Conservation (phyloP, 768 basidiomycete genomes). For the Lanmaoa pseudosensibilis region DNA sequence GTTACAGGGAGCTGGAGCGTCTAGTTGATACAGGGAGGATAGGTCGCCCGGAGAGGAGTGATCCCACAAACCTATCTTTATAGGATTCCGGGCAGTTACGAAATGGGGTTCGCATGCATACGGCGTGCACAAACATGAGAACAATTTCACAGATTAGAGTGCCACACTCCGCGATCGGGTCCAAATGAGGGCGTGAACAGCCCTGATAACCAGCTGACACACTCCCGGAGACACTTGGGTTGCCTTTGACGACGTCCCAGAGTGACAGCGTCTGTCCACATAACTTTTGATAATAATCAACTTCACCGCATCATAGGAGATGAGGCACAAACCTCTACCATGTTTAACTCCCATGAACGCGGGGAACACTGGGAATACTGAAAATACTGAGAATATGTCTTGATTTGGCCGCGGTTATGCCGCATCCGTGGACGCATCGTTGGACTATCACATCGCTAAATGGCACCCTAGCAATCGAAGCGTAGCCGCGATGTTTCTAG, state of each 20-base stretch:
- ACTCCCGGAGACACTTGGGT: background rate
- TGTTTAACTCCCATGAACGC: background rate
- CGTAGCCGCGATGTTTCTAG: background rate
- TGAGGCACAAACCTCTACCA: background rate
- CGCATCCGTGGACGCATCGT: background rate
- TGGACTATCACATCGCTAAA: background rate
- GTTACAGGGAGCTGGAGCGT: background rate
- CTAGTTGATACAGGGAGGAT: constrained; percentile 5
- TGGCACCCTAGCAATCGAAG: background rate
- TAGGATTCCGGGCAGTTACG: constrained; percentile 9
- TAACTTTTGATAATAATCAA: background rate
- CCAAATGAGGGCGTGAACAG: background rate
- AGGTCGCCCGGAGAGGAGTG: background rate
- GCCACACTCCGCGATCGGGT: background rate
- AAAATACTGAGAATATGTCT: background rate
- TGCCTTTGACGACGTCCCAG: no score
- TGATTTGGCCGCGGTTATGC: background rate
- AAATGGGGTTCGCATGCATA: constrained; percentile 3
- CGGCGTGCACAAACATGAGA: constrained; percentile 2
- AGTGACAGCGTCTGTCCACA: background rate
- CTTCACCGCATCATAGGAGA: background rate
- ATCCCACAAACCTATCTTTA: constrained; percentile 17
- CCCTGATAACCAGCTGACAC: background rate
- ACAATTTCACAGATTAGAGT: background rate
- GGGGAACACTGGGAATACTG: background rate